phyloP scores from a whole-genome alignment of 169 alveolate genomes.

The Cryptosporidium ryanae region DNA sequence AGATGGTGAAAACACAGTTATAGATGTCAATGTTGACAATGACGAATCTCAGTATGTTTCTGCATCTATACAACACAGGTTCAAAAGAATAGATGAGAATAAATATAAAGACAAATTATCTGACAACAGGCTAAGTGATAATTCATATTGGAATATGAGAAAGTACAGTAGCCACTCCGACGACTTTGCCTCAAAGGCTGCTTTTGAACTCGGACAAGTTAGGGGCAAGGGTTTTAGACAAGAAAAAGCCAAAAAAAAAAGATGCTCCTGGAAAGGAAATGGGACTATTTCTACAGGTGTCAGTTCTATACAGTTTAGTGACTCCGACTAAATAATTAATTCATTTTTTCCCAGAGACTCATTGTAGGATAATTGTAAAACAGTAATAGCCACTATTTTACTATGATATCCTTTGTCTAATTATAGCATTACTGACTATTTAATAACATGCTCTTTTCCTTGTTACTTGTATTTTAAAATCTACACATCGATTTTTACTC shows the following conservation, averaged over 20 bases:
- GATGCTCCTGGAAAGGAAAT: slow-evolving; percentile 86
- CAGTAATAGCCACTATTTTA: too few species aligned
- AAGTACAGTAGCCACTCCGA: slow-evolving; percentile 50
- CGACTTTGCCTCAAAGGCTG: slow-evolving; percentile 71
- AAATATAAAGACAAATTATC: slow-evolving; percentile 26
- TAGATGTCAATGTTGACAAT: neutral
- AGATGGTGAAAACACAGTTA: neutral
- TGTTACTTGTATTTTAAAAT: too few species aligned
- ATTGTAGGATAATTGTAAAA: too few species aligned
- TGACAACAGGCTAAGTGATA: slow-evolving; percentile 59
- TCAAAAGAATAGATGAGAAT: slow-evolving; percentile 67
- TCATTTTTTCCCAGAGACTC: too few species aligned
- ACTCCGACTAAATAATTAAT: slow-evolving; percentile 20
- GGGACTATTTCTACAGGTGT: slow-evolving; percentile 76
- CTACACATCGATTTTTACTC: too few species aligned
- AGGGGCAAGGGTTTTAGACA: slow-evolving; percentile 85
- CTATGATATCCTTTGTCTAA: too few species aligned
- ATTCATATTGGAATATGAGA: slow-evolving; percentile 68
- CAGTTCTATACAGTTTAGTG: slow-evolving; percentile 64
- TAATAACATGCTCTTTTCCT: too few species aligned
- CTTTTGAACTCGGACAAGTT: slow-evolving; percentile 78
- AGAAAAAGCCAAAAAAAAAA: slow-evolving; percentile 85
- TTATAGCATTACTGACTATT: too few species aligned
- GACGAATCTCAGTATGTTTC: neutral
- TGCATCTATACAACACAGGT: slow-evolving; percentile 31